These are phyloP conservation scores for Microascus cirrosus DNA, from an alignment of 2,329 filamentous ascomycete species.

Conservation along the genomic window DNA sequence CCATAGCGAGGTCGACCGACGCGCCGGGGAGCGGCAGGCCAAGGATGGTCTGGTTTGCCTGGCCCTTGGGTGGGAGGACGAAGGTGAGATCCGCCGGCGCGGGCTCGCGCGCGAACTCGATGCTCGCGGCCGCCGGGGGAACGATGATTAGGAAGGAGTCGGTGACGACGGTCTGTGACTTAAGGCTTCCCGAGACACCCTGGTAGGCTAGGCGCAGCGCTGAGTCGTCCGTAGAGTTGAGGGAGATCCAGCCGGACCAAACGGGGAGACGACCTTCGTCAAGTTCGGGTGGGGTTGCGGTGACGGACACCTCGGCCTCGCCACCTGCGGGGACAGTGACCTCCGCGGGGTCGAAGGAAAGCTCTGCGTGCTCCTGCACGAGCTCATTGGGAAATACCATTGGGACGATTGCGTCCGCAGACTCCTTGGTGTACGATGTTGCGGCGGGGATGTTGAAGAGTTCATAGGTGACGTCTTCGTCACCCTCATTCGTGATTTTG, in stretches of 20 bases:
- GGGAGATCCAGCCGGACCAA: conserved; percentile 29
- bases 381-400: conserved; percentile 33
- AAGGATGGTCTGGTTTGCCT: neutral
- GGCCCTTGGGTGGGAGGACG: neutral
- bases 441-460: conserved; percentile 37
- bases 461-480: conserved; percentile 35
- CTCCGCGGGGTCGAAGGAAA: conserved; percentile 28
- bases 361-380: conserved; percentile 25
- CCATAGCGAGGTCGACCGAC: conserved; percentile 25
- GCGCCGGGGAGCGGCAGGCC: neutral
- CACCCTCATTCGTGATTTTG: conserved; percentile 42
- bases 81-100: neutral
- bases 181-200: conserved; percentile 19
- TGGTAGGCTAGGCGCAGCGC: conserved; percentile 26
- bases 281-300: conserved; percentile 18
- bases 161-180: conserved; percentile 22
- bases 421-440: conserved; percentile 41
- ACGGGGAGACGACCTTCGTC: conserved; percentile 21
- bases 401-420: conserved; percentile 20
- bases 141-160: neutral
- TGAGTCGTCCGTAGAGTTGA: conserved; percentile 24
- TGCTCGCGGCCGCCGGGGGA: neutral
- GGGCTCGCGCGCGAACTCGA: neutral
- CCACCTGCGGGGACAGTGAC: conserved; percentile 22
- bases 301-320: conserved; percentile 16